A percentile compares a stretch with the other conserved stretches of the same genome.
These are phyloP conservation scores for Coemansia sp. DNA, from an alignment of 192 early-diverging fungal genomes.

Conservation along the genomic window DNA sequence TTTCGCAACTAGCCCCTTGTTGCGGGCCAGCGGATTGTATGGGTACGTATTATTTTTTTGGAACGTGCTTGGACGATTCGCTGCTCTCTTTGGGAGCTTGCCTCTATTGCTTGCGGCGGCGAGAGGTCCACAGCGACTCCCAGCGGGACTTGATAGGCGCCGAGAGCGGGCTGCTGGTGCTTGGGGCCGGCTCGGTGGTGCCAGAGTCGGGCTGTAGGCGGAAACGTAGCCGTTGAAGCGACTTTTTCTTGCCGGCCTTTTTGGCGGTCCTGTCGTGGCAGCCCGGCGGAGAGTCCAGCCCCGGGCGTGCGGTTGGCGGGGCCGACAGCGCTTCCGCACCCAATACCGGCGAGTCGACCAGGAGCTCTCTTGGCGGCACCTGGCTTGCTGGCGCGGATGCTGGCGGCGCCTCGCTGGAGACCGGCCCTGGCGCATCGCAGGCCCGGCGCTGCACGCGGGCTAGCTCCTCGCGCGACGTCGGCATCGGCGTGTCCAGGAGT, in stretches of 20 bases:
- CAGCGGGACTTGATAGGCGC: conserved; percentile 24
- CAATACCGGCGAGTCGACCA: neutral
- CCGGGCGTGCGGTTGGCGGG: neutral
- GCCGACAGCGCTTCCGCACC: neutral
- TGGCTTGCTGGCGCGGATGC: neutral
- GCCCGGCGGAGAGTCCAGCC: neutral
- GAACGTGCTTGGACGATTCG: too few relatives aligned
- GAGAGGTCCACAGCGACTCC: conserved; percentile 36
- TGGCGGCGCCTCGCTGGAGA: too few relatives aligned
- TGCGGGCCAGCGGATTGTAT: too few relatives aligned
- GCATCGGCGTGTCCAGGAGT: conserved; percentile 28
- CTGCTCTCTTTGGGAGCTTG: too few relatives aligned
- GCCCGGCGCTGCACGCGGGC: conserved; percentile 1
- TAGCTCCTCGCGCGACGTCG: conserved; percentile 18
- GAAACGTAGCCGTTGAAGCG: conserved; percentile 36
- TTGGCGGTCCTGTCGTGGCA: neutral
- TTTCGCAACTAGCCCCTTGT: too few relatives aligned
- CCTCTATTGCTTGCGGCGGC: conserved; percentile 32
- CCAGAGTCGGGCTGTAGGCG: conserved; percentile 21
- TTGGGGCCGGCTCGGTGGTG: neutral
- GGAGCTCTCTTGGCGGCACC: neutral
- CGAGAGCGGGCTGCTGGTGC: neutral
- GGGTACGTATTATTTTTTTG: too few relatives aligned
- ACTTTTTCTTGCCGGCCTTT: conserved; percentile 31
- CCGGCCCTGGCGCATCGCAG: too few relatives aligned